Evolutionary conservation across 1,284 basidiomycete species (phyloP).

Genomic region (Tilletia indica): DNA sequence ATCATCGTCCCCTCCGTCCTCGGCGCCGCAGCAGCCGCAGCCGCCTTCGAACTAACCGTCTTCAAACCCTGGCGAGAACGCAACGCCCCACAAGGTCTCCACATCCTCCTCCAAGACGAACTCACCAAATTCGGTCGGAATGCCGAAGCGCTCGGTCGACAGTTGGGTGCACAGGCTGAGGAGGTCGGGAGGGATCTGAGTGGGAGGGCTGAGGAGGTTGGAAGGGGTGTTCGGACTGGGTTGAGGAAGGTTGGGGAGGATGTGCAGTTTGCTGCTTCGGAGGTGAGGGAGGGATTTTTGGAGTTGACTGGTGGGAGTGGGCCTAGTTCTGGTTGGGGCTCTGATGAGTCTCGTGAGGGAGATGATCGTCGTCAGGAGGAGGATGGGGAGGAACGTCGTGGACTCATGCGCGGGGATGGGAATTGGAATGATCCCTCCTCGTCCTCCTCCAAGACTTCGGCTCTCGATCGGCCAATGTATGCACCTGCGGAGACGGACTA

Average conservation of each 20-base stretch:
- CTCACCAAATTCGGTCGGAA: constrained; percentile 7
- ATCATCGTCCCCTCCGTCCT: constrained; percentile 38
- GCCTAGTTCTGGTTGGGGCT: background rate
- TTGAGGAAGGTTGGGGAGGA: background rate
- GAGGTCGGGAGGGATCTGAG: background rate
- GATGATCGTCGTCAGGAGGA: background rate
- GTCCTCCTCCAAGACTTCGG: background rate
- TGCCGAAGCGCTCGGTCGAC: background rate
- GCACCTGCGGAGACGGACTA: constrained; percentile 16
- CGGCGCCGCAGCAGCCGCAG: constrained; percentile 35
- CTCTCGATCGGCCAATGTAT: constrained; percentile 6
- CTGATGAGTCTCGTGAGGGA: background rate
- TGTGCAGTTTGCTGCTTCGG: background rate
- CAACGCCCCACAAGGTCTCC: constrained; percentile 39
- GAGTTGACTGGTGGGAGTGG: constrained; percentile 2
- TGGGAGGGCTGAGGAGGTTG: background rate
- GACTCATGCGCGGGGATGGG: background rate
- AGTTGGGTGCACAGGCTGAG: background rate
- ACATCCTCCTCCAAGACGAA: constrained; percentile 7
- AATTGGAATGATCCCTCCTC: background rate
- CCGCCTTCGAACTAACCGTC: constrained; percentile 41
- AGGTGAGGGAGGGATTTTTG: background rate
- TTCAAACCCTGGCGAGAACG: constrained; percentile 44
- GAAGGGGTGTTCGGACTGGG: background rate
- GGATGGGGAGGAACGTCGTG: background rate